Evolutionary conservation across 176 grass and related monocot species (phyloP).

Genomic region (Metroxylon sagu): DNA sequence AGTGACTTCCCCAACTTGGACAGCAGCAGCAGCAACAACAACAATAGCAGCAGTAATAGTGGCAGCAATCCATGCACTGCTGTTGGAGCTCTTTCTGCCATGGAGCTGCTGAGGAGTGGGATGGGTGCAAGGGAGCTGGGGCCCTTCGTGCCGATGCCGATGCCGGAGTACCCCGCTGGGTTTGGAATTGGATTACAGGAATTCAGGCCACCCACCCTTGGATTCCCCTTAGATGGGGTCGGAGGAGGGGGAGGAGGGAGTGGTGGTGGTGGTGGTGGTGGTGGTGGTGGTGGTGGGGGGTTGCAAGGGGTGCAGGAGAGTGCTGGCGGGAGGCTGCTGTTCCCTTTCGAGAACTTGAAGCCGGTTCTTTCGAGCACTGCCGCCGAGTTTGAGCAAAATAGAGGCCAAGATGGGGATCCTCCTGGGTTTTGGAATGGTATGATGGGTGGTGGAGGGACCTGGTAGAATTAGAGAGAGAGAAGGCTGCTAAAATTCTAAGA

Average conservation of each 20-base stretch:
- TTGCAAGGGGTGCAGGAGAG: constrained; percentile 45
- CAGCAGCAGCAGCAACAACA: not conserved
- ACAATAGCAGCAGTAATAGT: constrained; percentile 1
- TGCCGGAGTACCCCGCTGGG: constrained; percentile 61
- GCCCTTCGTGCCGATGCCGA: constrained; percentile 37
- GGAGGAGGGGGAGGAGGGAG: constrained; percentile 16
- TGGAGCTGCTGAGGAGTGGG: constrained; percentile 79
- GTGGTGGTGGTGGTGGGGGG: no score
- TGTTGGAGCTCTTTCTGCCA: constrained; percentile 60
- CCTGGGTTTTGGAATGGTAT: constrained; percentile 8
- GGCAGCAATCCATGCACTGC: constrained; percentile 14
- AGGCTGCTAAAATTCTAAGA: no score
- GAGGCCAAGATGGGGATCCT: constrained; percentile 10
- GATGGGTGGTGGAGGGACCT: constrained; percentile 1
- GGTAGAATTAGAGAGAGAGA: not conserved
- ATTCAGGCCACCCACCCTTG: constrained; percentile 38
- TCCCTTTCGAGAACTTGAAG: constrained; percentile 76
- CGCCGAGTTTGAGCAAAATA: constrained; percentile 9
- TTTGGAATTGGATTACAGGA: constrained; percentile 38
- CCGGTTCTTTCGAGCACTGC: constrained; percentile 21
- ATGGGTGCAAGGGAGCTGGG: constrained; percentile 17
- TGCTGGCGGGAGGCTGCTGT: constrained; percentile 38
- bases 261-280: constrained; percentile 15
- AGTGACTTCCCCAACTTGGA: constrained; percentile 3
- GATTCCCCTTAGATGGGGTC: constrained; percentile 52